A percentile compares a stretch with the other conserved stretches of the same genome.
Evolutionary conservation across 116 monocot species (phyloP).

Genomic region (Dioscorea cayenensis): DNA sequence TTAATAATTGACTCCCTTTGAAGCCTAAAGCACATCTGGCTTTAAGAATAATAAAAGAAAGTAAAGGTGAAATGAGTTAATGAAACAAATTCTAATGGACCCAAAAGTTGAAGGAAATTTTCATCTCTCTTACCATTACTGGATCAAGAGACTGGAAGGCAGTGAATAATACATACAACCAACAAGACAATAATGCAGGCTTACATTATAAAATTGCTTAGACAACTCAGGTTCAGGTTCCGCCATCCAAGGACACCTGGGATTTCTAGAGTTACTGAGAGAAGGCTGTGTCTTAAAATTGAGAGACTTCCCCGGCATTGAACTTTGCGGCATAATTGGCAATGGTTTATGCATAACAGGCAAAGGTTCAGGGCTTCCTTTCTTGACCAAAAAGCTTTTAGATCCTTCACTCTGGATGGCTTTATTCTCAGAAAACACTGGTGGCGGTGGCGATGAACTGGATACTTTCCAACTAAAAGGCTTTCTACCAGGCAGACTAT

Average conservation of each 20-base stretch:
- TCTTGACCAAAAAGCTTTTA: constrained; percentile 7
- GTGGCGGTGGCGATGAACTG: constrained; percentile 10
- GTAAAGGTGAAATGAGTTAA: no score
- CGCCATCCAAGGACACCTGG: constrained; percentile 22
- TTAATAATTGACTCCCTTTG: no score
- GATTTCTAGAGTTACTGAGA: constrained; percentile 14
- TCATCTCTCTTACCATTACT: no score
- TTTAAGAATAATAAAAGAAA: no score
- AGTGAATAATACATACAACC: no score
- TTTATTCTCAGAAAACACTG: constrained; percentile 10
- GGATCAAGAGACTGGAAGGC: no score
- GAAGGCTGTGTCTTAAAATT: constrained; percentile 15
- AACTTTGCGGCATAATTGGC: background rate
- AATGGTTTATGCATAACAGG: constrained; percentile 3
- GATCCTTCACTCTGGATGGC: constrained; percentile 1
- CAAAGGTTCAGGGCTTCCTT: constrained; percentile 13
- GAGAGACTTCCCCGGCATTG: constrained; percentile 12
- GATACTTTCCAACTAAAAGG: constrained; percentile 16
- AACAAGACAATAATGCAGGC: constrained; percentile 1
- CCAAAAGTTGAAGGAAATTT: no score
- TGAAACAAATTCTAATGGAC: no score
- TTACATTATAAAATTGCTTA: constrained; percentile 79
- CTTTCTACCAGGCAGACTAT: constrained; percentile 8
- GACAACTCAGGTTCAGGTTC: constrained; percentile 45
- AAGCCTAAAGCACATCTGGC: no score